These are phyloP conservation scores for Trypanosomatidae sp. DNA, from an alignment of 208 protist genomes.

Conservation along the genomic window DNA sequence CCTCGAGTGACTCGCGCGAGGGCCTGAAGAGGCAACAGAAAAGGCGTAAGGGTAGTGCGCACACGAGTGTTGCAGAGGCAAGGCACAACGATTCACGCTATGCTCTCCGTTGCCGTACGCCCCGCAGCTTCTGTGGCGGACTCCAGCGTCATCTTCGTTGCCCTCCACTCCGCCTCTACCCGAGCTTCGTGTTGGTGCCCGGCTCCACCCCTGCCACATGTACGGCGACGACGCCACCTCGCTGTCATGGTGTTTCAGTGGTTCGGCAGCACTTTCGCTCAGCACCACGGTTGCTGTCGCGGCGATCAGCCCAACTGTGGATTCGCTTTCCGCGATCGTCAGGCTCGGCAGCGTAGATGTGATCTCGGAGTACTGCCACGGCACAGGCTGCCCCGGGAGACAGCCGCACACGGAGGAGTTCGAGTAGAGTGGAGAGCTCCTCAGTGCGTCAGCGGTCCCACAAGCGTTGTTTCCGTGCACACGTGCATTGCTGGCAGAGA, in stretches of 20 bases:
- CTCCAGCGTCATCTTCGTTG: neutral
- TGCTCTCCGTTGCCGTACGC: neutral
- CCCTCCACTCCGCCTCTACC: neutral
- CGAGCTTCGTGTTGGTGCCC: neutral
- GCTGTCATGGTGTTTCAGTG: neutral
- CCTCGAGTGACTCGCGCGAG: neutral
- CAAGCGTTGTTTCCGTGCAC: neutral
- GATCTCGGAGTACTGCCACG: slow-evolving; percentile 5
- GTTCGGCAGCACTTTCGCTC: neutral
- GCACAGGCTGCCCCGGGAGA: neutral
- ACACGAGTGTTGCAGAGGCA: neutral
- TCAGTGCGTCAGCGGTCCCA: neutral
- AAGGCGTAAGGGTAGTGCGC: slow-evolving; percentile 4
- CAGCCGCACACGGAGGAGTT: neutral
- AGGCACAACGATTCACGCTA: neutral
- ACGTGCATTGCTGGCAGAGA: neutral
- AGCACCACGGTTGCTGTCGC: slow-evolving; percentile 1
- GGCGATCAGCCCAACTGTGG: neutral
- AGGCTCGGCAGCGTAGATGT: neutral
- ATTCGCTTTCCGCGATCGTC: neutral
- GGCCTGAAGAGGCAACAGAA: slow-evolving; percentile 3
- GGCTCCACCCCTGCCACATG: neutral
- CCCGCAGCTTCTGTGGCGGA: neutral
- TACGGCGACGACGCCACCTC: neutral
- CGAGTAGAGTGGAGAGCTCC: neutral